Conservation (phyloP, 2,329 filamentous ascomycete species). For the Zymoseptoria brevis region DNA sequence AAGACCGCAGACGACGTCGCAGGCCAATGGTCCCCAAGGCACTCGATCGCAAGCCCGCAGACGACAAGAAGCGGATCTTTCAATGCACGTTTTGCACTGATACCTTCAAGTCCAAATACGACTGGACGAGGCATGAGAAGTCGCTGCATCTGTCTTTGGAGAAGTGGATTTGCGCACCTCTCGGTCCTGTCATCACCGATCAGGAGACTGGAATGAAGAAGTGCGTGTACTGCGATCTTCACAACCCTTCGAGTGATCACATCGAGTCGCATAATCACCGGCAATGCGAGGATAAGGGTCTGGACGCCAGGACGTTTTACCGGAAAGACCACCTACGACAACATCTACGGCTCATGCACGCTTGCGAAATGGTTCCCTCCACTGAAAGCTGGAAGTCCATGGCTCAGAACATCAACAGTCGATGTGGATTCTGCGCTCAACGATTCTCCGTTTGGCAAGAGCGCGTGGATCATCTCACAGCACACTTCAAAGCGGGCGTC, state of each 20-base stretch:
- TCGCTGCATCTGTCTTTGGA: conserved; percentile 58
- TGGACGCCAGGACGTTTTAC: conserved; percentile 56
- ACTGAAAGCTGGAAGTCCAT: conserved; percentile 60
- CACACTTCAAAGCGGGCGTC: conserved; percentile 47
- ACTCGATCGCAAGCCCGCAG: conserved; percentile 21
- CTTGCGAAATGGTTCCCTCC: conserved; percentile 51
- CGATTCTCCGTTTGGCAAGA: conserved; percentile 45
- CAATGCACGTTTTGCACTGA: conserved; percentile 54
- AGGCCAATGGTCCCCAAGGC: conserved; percentile 16
- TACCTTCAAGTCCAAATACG: conserved; percentile 50
- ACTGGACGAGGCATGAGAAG: conserved; percentile 59
- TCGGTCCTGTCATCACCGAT: conserved; percentile 49
- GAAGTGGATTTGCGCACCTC: conserved; percentile 55
- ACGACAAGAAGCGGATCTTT: conserved; percentile 41
- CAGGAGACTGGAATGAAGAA: conserved; percentile 49
- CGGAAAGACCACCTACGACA: conserved; percentile 56
- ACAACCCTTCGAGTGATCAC: conserved; percentile 49
- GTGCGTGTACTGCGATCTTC: conserved; percentile 52
- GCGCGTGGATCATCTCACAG: conserved; percentile 46
- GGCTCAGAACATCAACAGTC: conserved; percentile 45
- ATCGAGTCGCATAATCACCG: conserved; percentile 53
- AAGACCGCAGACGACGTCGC: conserved; percentile 47
- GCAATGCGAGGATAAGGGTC: conserved; percentile 58
- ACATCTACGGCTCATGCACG: conserved; percentile 53
- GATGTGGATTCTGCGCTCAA: conserved; percentile 47